Evolutionary conservation across 1,284 basidiomycete species (phyloP), one percentile per base, ranked within the genome.

Genomic region (Blastosporella zonata): DNA sequence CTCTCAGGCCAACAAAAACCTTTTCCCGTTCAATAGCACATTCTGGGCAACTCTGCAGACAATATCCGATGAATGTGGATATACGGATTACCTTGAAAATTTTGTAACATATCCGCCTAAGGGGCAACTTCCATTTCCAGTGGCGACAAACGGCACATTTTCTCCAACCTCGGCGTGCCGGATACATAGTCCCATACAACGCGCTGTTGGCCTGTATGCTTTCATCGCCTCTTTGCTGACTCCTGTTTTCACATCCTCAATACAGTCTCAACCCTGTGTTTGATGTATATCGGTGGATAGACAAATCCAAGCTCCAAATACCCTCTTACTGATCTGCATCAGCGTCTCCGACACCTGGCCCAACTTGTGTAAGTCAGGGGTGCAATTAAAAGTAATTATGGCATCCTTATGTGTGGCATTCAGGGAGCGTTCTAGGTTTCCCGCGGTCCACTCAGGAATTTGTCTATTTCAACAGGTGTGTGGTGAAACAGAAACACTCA

Each of bases 101-200:
- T 79, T 80, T 55, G 73, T 85, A 29, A 81, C 75, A 1, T 88
- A 79, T 60, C 87, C 85, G 6, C 83, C 85, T 0, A 71, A 73
- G 1, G 79, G 78, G 0, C 71, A 72, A 56, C 65, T 81, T 17
- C 78, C 78, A 2, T 62, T 79, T 51, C 72, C 73, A 17, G 67
- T 60, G 21, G 67, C 57, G 15, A 68, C 67, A 6, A 68, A 68
- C 45, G 67, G 67, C 13, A 70, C 67, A 1, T 67, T 65, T 47
- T 54, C 56, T 12, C 59, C 58, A 7, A 68, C 57, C n/a, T 46
- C 66, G 17, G 63, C 57, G 18, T 79, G 77, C 55, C 63, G 74
- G n/a, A 66, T 80, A 12, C 74, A 77, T 47, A 72, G 57, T 53
- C 61, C 62, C 18, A 70, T 72, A 23, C 68, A 72, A 54, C 62